Conservation (phyloP, 208 protist species). For the Acanthamoeba quina region DNA sequence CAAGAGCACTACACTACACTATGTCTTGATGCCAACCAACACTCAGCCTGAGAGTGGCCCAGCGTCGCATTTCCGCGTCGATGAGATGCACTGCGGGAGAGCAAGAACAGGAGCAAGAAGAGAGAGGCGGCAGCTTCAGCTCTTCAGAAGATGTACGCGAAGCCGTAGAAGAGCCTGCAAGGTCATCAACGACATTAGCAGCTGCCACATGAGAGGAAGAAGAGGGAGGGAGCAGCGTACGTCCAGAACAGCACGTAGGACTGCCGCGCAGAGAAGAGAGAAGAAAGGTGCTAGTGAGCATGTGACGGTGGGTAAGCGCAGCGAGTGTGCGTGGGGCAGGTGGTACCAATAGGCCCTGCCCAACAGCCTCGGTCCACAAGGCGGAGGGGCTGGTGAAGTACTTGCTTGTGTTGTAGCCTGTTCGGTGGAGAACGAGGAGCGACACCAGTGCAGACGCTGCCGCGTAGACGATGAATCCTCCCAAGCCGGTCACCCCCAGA, state of each 20-base stretch:
- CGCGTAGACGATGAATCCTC: conserved; percentile 33
- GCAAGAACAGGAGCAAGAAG: no score
- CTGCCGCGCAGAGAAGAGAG: not conserved
- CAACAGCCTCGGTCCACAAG: not conserved
- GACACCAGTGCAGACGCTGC: not conserved
- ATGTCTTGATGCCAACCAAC: no score
- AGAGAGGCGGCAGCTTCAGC: not conserved
- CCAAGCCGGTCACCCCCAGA: conserved; percentile 12
- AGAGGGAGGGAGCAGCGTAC: not conserved
- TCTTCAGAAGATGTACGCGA: conserved; percentile 27
- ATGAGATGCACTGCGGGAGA: no score
- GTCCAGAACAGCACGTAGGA: conserved; percentile 53
- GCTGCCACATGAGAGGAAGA: not conserved
- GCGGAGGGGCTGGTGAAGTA: conserved; percentile 4
- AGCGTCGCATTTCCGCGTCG: no score
- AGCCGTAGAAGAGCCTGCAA: conserved; percentile 44
- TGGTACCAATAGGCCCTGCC: not conserved
- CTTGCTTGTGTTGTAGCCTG: not conserved
- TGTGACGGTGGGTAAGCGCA: no score
- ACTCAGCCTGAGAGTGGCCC: no score
- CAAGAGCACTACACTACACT: no score
- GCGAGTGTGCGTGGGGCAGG: not conserved
- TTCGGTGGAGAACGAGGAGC: not conserved
- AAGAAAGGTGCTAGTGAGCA: not conserved
- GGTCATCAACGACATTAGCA: not conserved